Conservation (phyloP, 257 asterid genomes). For the Echium plantagineum region DNA sequence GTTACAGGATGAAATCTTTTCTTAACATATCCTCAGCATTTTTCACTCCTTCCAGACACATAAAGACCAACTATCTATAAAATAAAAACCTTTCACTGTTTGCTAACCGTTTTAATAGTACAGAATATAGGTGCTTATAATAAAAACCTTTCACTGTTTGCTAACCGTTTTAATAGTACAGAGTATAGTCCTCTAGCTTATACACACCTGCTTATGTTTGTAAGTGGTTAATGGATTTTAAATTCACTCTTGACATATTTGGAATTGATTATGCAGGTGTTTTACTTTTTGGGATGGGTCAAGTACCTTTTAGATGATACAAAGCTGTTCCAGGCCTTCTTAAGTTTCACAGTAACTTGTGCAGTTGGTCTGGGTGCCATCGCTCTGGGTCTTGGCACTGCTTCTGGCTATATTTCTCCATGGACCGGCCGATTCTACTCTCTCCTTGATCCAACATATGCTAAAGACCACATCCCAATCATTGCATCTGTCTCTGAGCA, state of each 20-base stretch:
- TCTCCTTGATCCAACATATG: slow-evolving; percentile 92
- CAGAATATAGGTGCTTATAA: too few species aligned
- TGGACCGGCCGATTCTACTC: slow-evolving; percentile 99
- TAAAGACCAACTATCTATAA: background rate
- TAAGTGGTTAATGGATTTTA: background rate
- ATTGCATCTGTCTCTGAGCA: slow-evolving; percentile 99
- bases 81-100: background rate
- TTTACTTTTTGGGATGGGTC: slow-evolving; percentile 93
- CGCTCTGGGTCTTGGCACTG: slow-evolving; percentile 92
- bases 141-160: too few species aligned
- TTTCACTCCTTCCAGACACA: background rate
- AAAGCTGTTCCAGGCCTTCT: slow-evolving; percentile 74
- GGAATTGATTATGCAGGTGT: slow-evolving; percentile 50
- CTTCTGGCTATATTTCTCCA: slow-evolving; percentile 95
- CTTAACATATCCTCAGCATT: background rate
- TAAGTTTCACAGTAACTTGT: slow-evolving; percentile 74
- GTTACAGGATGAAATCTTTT: background rate
- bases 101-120: background rate
- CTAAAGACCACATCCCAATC: slow-evolving; percentile 95
- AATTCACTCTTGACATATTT: slow-evolving; percentile 7
- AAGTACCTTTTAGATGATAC: slow-evolving; percentile 76
- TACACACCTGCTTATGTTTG: background rate
- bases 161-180: too few species aligned
- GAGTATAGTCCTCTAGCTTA: background rate
- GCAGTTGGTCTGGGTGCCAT: slow-evolving; percentile 72